These are phyloP conservation scores for Suhomyces sp. DNA, from an alignment of 805 yeast genomes.

Conservation along the genomic window DNA sequence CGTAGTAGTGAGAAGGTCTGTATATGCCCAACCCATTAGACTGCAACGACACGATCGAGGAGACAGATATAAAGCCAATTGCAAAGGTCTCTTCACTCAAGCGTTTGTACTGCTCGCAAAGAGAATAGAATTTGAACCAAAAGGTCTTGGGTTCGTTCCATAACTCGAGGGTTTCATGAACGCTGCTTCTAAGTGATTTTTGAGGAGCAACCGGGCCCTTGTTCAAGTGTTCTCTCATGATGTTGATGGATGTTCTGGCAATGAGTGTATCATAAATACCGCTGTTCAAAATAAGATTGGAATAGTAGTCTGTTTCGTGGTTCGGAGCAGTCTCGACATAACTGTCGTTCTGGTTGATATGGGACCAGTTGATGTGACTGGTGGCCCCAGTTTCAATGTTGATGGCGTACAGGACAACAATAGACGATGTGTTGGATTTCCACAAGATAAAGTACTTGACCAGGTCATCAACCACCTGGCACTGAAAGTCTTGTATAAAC, in stretches of 20 bases:
- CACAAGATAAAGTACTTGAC: slow-evolving; percentile 43
- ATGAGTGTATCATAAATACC: slow-evolving; percentile 48
- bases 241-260: slow-evolving; percentile 50
- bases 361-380: slow-evolving; percentile 14
- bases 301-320: slow-evolving; percentile 37
- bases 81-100: slow-evolving; percentile 59
- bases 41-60: slow-evolving; percentile 23
- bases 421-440: slow-evolving; percentile 60
- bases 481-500: slow-evolving; percentile 43
- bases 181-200: slow-evolving; percentile 22
- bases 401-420: slow-evolving; percentile 15
- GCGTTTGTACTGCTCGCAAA: slow-evolving; percentile 69
- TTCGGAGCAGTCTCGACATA: slow-evolving; percentile 22
- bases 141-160: slow-evolving; percentile 30
- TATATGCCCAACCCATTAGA: slow-evolving; percentile 33
- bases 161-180: slow-evolving; percentile 22
- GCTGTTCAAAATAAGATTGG: slow-evolving; percentile 47
- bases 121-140: slow-evolving; percentile 67
- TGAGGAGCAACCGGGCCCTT: slow-evolving; percentile 14
- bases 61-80: slow-evolving; percentile 6
- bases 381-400: slow-evolving; percentile 14
- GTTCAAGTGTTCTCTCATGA: slow-evolving; percentile 42
- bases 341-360: slow-evolving; percentile 9
- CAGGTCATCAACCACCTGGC: neutral
- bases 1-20: slow-evolving; percentile 33